A percentile compares a stretch with the other conserved stretches of the same genome.
Conservation (phyloP, 2,329 filamentous ascomycete genomes). For the Aspergillus niger region DNA sequence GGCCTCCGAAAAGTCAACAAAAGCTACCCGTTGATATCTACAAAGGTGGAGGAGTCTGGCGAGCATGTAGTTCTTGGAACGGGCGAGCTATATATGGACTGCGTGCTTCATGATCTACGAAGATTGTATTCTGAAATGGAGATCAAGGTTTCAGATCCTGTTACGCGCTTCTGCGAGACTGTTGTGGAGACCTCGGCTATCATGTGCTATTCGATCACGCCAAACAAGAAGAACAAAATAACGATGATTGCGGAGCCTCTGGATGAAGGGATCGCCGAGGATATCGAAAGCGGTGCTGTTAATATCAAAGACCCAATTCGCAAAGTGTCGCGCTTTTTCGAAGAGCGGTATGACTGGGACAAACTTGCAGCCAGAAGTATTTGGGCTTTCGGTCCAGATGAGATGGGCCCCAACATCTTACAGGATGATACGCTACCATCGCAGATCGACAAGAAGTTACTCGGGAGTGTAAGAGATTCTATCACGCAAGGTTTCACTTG, state of each 20-base stretch:
- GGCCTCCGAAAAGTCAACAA: slow-evolving; percentile 97
- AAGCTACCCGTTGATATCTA: slow-evolving; percentile 91
- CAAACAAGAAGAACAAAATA: slow-evolving; percentile 99
- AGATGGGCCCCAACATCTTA: slow-evolving; percentile 90
- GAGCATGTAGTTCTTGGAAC: slow-evolving; percentile 95
- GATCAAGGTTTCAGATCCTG: slow-evolving; percentile 96
- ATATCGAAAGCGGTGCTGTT: slow-evolving; percentile 89
- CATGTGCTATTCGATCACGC: slow-evolving; percentile 95
- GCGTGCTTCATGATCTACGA: slow-evolving; percentile 90
- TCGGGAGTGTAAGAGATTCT: slow-evolving; percentile 84
- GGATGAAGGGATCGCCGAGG: slow-evolving; percentile 89
- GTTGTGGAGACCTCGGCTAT: slow-evolving; percentile 96
- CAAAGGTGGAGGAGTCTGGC: slow-evolving; percentile 96
- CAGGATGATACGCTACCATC: slow-evolving; percentile 95
- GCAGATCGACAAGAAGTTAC: slow-evolving; percentile 89
- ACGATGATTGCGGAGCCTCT: slow-evolving; percentile 97
- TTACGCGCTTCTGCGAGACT: slow-evolving; percentile 96
- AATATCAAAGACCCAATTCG: slow-evolving; percentile 90
- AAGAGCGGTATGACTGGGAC: slow-evolving; percentile 97
- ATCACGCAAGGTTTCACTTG: slow-evolving; percentile 96
- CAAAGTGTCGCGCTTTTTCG: slow-evolving; percentile 94
- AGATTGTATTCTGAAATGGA: slow-evolving; percentile 98
- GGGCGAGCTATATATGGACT: slow-evolving; percentile 99
- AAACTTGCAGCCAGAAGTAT: slow-evolving; percentile 91
- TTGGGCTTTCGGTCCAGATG: slow-evolving; percentile 97